A percentile compares a stretch with the other conserved stretches of the same genome.
Conservation (phyloP, 805 yeast genomes). For the Ogataea methanolica region DNA sequence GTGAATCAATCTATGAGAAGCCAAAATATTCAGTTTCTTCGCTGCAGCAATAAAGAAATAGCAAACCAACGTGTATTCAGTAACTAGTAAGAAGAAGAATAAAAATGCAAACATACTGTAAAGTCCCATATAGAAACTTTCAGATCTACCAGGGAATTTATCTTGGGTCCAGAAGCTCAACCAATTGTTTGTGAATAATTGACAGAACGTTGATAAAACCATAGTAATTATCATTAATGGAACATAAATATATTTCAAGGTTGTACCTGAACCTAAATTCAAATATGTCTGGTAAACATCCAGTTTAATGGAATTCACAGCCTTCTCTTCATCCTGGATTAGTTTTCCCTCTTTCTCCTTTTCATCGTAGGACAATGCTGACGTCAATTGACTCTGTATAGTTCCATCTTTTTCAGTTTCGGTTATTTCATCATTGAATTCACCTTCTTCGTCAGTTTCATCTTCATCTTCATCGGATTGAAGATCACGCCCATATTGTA, state of each 20-base stretch:
- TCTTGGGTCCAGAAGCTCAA: slow-evolving; percentile 71
- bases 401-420: slow-evolving; percentile 14
- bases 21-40: slow-evolving; percentile 51
- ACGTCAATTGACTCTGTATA: slow-evolving; percentile 2
- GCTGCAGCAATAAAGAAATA: slow-evolving; percentile 52
- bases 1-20: slow-evolving; percentile 56
- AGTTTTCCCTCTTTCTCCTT: slow-evolving; percentile 27
- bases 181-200: slow-evolving; percentile 67
- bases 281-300: slow-evolving; percentile 48
- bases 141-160: slow-evolving; percentile 40
- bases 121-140: slow-evolving; percentile 66
- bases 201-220: slow-evolving; percentile 42
- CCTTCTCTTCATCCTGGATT: slow-evolving; percentile 28
- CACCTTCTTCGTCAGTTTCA: slow-evolving; percentile 15
- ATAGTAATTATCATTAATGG: slow-evolving; percentile 14
- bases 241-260: slow-evolving; percentile 32
- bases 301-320: slow-evolving; percentile 35
- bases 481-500: slow-evolving; percentile 34
- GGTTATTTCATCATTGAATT: background rate
- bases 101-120: slow-evolving; percentile 57
- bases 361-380: slow-evolving; percentile 48
- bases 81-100: slow-evolving; percentile 40
- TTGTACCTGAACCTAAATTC: slow-evolving; percentile 52
- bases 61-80: slow-evolving; percentile 44
- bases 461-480: slow-evolving; percentile 17